Evolutionary conservation across 805 yeast species (phyloP).

Genomic region (Yamadazyma paraphyllophila): DNA sequence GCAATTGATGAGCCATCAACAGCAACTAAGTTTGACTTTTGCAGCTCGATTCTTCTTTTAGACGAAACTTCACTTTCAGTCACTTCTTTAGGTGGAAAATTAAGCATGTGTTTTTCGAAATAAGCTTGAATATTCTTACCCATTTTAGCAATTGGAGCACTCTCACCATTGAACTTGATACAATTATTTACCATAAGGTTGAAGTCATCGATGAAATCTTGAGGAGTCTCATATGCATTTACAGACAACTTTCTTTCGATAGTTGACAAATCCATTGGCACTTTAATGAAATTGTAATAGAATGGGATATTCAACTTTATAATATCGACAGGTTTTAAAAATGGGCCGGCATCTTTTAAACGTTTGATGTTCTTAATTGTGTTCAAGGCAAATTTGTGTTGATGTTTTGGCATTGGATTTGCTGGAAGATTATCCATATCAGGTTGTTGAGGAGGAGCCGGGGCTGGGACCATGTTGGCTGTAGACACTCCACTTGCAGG

Average conservation of each 20-base stretch:
- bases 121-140: slow-evolving; percentile 86
- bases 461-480: slow-evolving; percentile 53
- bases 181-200: slow-evolving; percentile 84
- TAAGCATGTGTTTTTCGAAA: slow-evolving; percentile 88
- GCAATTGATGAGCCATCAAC: slow-evolving; percentile 41
- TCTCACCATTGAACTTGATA: slow-evolving; percentile 78
- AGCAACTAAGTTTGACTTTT: background rate
- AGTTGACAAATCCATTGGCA: slow-evolving; percentile 93
- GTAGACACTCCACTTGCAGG: slow-evolving; percentile 11
- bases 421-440: slow-evolving; percentile 67
- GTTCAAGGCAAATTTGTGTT: slow-evolving; percentile 72
- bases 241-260: slow-evolving; percentile 75
- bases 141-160: slow-evolving; percentile 84
- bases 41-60: slow-evolving; percentile 19
- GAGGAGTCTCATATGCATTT: slow-evolving; percentile 70
- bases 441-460: slow-evolving; percentile 71
- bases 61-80: slow-evolving; percentile 9
- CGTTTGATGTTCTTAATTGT: slow-evolving; percentile 84
- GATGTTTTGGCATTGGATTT: slow-evolving; percentile 77
- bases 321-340: slow-evolving; percentile 85
- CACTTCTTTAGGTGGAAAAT: slow-evolving; percentile 66
- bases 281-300: slow-evolving; percentile 75
- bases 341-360: slow-evolving; percentile 89
- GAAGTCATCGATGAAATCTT: slow-evolving; percentile 72
- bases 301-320: slow-evolving; percentile 86